Base-by-base conservation (phyloP, 129 eudicot genomes). In the Lactuca saligna region DNA sequence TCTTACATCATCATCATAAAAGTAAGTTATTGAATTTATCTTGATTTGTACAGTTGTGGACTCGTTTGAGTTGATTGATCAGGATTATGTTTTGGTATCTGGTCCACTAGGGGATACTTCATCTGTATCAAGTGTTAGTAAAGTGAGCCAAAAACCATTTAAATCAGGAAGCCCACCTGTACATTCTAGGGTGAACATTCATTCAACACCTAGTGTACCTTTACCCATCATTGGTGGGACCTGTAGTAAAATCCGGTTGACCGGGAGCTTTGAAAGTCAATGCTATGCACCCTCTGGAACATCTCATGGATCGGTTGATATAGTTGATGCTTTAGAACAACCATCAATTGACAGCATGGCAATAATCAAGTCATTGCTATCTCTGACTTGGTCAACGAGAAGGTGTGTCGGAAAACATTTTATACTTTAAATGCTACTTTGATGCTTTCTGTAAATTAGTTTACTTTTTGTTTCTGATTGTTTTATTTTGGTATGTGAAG, bases 51-150 rank as follows among this genome's bases (percentile, higher is more conserved):
- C 85, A 93, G 95, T 79, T 37, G 56, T 50, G 59, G 92, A 87
- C 39, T 83, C 91, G 8, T 56, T 79, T 74, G 95, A 86, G 86
- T 89, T 86, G 57, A 80, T 82, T 66, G 95, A 78, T 74, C 96
- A 81, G 78, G 98, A 92, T 72, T 93, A 93, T 75, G 98, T 89
- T 66, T 75, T 93, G 64, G 98, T 93, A 16, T 82, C 96, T 54
- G 85, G 88, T 35, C 95, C 98, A 35, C 72, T 73, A 16, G 75
- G 75, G 51, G 96, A 87, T 56, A 51, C 82, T n/a, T 81, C 89
- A 42, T 79, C 96, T 68, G 72, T 82, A 35, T 78, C 83, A 31
- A 74, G 79, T 84, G 87, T 71, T 54, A 69, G 89, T 65, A 86
- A 77, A 69, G 70, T 58, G 37, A 75, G 81, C 60, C 74, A 71